These are phyloP conservation scores for Geopyxis carbonaria DNA, from an alignment of 495 filamentous ascomycete genomes.

Conservation along the genomic window DNA sequence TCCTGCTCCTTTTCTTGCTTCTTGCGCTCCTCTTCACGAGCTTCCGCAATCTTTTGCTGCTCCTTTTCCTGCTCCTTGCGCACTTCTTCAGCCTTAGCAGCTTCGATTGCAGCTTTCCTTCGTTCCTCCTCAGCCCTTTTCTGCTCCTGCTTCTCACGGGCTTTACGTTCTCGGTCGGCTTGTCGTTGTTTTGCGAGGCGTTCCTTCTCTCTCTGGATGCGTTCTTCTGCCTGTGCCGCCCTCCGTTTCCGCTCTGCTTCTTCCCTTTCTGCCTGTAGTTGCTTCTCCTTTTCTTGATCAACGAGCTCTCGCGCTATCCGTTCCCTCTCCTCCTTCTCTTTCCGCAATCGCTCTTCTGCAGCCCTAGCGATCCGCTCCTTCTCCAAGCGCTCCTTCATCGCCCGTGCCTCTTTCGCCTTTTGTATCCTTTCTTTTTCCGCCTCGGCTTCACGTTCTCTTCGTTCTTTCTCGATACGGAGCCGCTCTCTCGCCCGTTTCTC, in stretches of 20 bases:
- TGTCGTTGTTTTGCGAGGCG: conserved; percentile 25
- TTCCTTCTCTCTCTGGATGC: conserved; percentile 21
- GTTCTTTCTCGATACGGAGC: conserved; percentile 27
- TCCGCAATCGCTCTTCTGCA: conserved; percentile 16
- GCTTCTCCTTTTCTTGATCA: conserved; percentile 15
- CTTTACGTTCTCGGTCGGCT: conserved; percentile 25
- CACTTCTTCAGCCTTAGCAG: not conserved
- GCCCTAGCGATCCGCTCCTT: conserved; percentile 22
- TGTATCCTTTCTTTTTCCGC: conserved; percentile 34
- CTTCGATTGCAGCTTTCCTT: not conserved
- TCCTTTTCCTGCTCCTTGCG: not conserved
- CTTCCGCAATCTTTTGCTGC: not conserved
- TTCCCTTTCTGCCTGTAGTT: conserved; percentile 24
- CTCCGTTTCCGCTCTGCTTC: conserved; percentile 21
- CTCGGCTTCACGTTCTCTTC: conserved; percentile 28
- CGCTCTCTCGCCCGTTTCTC: conserved; percentile 33
- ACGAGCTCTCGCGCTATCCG: conserved; percentile 20
- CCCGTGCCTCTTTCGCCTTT: conserved; percentile 25
- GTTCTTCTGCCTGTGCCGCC: conserved; percentile 13
- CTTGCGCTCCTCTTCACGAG: not conserved
- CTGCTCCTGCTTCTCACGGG: conserved; percentile 13
- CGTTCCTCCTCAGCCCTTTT: conserved; percentile 8
- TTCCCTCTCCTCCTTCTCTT: conserved; percentile 20
- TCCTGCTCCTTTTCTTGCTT: not conserved
- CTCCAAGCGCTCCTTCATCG: conserved; percentile 16